Evolutionary conservation across 2,329 filamentous ascomycete genomes (phyloP).

Genomic region (Colletotrichum sp.): DNA sequence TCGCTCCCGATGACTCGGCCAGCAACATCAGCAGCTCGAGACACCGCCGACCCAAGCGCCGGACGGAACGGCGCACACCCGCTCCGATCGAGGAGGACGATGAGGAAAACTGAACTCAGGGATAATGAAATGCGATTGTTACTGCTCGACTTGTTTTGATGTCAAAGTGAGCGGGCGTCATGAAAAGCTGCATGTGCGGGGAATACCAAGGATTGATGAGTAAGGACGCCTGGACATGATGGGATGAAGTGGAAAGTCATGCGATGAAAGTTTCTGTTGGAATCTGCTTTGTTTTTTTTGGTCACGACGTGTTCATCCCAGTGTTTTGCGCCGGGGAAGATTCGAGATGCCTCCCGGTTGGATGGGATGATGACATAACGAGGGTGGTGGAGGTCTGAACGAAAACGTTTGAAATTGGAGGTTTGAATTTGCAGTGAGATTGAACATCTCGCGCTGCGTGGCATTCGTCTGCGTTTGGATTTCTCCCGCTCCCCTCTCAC

Average conservation of each 20-base stretch:
- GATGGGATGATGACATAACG: not conserved
- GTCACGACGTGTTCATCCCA: not conserved
- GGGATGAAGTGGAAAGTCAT: not conserved
- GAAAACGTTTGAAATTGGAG: not conserved
- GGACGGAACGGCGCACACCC: constrained; percentile 73
- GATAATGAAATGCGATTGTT: not conserved
- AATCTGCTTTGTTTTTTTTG: not conserved
- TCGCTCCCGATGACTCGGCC: constrained; percentile 80
- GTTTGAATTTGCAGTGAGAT: not conserved
- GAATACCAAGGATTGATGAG: constrained; percentile 3
- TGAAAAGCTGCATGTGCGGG: not conserved
- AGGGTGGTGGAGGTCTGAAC: not conserved
- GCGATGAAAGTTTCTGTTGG: not conserved
- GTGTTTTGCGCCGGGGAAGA: not conserved
- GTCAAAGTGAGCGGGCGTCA: not conserved
- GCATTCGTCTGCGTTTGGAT: not conserved
- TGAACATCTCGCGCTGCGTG: not conserved
- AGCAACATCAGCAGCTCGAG: constrained; percentile 80
- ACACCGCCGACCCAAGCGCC: constrained; percentile 69
- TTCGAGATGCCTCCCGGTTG: not conserved
- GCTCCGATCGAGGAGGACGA: constrained; percentile 77
- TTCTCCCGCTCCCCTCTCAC: not conserved
- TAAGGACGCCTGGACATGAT: not conserved
- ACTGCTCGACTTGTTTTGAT: not conserved
- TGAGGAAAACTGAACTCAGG: constrained; percentile 54